Base-by-base conservation (phyloP, 2,329 filamentous ascomycete genomes). In the Aspergillus hortae region DNA sequence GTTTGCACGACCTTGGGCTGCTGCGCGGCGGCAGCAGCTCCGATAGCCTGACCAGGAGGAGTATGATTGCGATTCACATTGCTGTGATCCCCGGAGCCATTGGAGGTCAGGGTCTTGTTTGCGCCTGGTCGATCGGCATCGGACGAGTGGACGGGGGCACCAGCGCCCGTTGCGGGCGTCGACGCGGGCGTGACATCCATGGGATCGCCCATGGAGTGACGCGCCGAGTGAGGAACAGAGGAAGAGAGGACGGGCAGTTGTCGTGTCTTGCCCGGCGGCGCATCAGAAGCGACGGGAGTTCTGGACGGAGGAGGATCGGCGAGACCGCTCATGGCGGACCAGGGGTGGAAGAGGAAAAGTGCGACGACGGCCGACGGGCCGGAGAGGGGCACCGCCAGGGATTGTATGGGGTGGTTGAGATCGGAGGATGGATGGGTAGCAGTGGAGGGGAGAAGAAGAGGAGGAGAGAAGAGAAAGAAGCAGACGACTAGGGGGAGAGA, bases 1-100 rank as follows among this genome's bases (percentile, higher is more conserved):
- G 94, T 97, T 75, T 99, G 94, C 14, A 97, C 91, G 42, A 96
- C 92, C 75, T 99, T 99, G 54, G 94, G 92, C 68, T 96, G 92
- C 67, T 95, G 90, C 48, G 92, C 87, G 44, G 76, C 74, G 49
- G 72, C 70, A 65, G 74, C 77, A 66, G 76, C 77, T 9, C 71
- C 72, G 46, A 73, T 65, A 21, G 69, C 66, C 46, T 69, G 68
- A 53, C 64, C 65, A 56, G 56, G 50, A 55, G 46, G 27, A 35
- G 52, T 59, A 57, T 67, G 63, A 46, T 60, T 30, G 2, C 10
- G 64, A 46, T 60, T 64, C 48, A 61, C 44, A 48, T 59, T 63
- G 42, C 61, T 61, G 44, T 56, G 53, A 53, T 72, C 62, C 49
- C 61, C 56, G 41, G 66, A 56, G 36, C 67, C 67, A 61, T 73